phyloP scores from a whole-genome alignment of 1,139 yeast genomes.

The Tardiomyces depauwii region DNA sequence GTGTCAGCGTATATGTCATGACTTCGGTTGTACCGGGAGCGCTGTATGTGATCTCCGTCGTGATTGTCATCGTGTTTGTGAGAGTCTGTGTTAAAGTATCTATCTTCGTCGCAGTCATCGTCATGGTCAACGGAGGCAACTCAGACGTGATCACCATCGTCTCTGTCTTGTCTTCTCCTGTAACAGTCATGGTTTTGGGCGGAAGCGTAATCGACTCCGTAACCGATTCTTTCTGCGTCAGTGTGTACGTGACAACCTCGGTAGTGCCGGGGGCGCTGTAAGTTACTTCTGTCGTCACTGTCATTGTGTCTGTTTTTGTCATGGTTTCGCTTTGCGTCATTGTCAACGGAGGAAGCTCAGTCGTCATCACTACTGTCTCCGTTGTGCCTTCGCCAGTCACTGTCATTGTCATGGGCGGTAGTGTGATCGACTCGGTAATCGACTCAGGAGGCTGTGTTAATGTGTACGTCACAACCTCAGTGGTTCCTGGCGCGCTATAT shows the following conservation, averaged over 20 bases:
- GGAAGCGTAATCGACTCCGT: neutral
- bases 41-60: neutral
- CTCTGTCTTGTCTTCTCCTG: slow-evolving; percentile 1
- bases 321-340: neutral
- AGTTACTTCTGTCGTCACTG: neutral
- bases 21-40: neutral
- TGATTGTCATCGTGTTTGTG: slow-evolving; percentile 2
- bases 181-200: neutral
- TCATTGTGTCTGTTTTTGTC: neutral
- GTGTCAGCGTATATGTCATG: slow-evolving; percentile 1
- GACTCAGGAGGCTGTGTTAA: slow-evolving; percentile 2
- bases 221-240: slow-evolving; percentile 1
- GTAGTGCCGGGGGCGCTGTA: slow-evolving; percentile 1
- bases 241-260: neutral
- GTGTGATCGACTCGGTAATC: neutral
- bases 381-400: slow-evolving; percentile 4
- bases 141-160: neutral
- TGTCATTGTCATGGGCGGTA: slow-evolving; percentile 2
- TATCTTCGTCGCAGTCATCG: neutral
- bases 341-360: slow-evolving; percentile 3
- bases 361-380: neutral
- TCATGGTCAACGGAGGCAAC: neutral
- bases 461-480: neutral
- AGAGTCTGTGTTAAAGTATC: too few species aligned
- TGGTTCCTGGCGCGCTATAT: neutral